Evolutionary conservation across 2,329 filamentous ascomycete genomes (phyloP).

Genomic region (Sporothrix pallida): DNA sequence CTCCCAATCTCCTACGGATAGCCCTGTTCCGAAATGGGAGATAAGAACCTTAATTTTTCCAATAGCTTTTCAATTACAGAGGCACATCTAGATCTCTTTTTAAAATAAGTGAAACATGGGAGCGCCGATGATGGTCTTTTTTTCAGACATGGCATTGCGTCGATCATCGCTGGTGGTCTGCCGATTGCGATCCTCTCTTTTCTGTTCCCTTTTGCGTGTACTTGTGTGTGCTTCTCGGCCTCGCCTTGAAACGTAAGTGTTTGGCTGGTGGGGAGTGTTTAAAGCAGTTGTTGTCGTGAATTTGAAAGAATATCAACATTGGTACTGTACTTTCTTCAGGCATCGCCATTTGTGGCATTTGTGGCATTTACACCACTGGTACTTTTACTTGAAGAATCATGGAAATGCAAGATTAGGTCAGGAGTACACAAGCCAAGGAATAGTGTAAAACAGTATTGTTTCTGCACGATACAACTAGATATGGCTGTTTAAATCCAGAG

Average conservation of each 20-base stretch:
- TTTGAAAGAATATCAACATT: background rate
- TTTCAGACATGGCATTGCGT: constrained; percentile 20
- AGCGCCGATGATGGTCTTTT: background rate
- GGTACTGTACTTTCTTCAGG: background rate
- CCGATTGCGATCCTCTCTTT: background rate
- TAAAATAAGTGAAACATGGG: constrained; percentile 11
- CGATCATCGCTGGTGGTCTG: constrained; percentile 1
- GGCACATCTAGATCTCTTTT: background rate
- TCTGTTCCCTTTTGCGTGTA: background rate
- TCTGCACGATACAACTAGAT: no score
- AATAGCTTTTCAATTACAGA: background rate
- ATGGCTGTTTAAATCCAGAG: no score
- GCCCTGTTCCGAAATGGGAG: background rate
- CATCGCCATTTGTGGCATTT: background rate
- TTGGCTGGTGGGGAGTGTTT: constrained; percentile 3
- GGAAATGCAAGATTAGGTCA: background rate
- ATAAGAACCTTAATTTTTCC: constrained; percentile 1
- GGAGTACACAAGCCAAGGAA: background rate
- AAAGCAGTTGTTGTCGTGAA: background rate
- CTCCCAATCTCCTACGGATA: background rate
- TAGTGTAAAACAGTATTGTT: no score
- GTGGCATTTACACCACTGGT: background rate
- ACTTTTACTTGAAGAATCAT: background rate
- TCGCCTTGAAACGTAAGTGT: background rate
- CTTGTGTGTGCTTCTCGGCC: background rate